These are phyloP conservation scores for Triticum urartu DNA, from an alignment of 176 grass and related monocot species.

Conservation along the genomic window DNA sequence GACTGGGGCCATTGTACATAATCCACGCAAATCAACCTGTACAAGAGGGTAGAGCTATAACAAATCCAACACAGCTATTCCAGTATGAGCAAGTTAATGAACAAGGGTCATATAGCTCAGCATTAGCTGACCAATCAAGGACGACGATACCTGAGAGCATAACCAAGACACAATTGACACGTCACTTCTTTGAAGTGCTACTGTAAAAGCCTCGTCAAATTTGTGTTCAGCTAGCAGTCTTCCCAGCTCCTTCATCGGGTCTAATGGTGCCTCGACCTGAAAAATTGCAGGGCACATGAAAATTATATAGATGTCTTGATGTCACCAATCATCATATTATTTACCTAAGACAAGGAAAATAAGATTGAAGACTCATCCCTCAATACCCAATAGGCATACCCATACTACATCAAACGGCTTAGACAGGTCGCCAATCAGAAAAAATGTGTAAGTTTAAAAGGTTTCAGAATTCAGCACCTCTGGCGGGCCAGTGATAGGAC, in stretches of 20 bases:
- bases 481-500: slow-evolving; percentile 58
- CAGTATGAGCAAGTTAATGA: slow-evolving; percentile 15
- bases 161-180: slow-evolving; percentile 97
- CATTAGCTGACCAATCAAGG: slow-evolving; percentile 9
- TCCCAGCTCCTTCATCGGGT: slow-evolving; percentile 79
- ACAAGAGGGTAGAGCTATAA: slow-evolving; percentile 30
- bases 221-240: slow-evolving; percentile 83
- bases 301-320: background rate
- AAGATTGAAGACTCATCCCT: background rate
- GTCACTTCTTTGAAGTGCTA: slow-evolving; percentile 91
- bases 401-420: slow-evolving; percentile 3
- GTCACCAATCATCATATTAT: background rate
- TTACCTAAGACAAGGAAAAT: background rate
- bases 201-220: slow-evolving; percentile 91
- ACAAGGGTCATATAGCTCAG: background rate
- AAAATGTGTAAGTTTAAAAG: background rate
- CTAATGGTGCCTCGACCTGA: slow-evolving; percentile 74
- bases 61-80: slow-evolving; percentile 2
- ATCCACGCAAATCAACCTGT: slow-evolving; percentile 87
- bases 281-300: background rate
- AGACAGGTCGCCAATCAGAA: background rate
- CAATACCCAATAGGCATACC: background rate
- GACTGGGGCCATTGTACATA: slow-evolving; percentile 54
- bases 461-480: slow-evolving; percentile 46
- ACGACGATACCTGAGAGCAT: slow-evolving; percentile 78